A percentile compares a stretch with the other conserved stretches of the same genome.
phyloP scores from a whole-genome alignment of 2,329 filamentous ascomycete genomes.

The Talaromyces pinophilus region DNA sequence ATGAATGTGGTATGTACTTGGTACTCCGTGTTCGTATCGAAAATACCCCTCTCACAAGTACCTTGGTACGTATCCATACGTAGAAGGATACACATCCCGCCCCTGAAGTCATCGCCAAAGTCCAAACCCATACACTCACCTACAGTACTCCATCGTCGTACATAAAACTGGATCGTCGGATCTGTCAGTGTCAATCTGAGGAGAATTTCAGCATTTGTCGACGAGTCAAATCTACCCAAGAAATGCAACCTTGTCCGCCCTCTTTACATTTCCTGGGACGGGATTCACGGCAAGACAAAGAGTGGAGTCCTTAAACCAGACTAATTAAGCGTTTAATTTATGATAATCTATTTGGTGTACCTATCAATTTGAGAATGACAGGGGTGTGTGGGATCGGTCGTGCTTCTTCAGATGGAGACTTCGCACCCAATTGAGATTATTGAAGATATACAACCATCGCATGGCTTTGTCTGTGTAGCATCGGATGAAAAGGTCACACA shows the following conservation, averaged over 20 bases:
- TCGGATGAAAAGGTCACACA: neutral
- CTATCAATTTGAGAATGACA: constrained; percentile 10
- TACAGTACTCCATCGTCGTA: neutral
- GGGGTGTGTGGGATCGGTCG: neutral
- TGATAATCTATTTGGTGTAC: neutral
- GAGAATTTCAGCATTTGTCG: neutral
- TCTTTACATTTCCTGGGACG: neutral
- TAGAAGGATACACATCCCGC: neutral
- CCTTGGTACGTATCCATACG: neutral
- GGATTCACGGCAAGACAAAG: neutral
- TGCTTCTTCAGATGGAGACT: neutral
- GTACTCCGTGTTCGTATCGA: neutral
- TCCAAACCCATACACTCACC: neutral
- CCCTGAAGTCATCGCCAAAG: neutral
- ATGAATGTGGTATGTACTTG: neutral
- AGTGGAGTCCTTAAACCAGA: neutral
- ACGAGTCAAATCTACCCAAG: constrained; percentile 1
- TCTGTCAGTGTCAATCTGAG: constrained; percentile 6
- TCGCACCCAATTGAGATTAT: too few species aligned
- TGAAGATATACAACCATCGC: neutral
- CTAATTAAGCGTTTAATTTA: constrained; percentile 1
- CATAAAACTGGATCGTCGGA: neutral
- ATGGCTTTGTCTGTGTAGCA: neutral
- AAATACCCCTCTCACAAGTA: neutral
- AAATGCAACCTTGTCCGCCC: neutral